Base-by-base conservation (phyloP, 495 filamentous ascomycete genomes). In the Penicillium longicatenatum region DNA sequence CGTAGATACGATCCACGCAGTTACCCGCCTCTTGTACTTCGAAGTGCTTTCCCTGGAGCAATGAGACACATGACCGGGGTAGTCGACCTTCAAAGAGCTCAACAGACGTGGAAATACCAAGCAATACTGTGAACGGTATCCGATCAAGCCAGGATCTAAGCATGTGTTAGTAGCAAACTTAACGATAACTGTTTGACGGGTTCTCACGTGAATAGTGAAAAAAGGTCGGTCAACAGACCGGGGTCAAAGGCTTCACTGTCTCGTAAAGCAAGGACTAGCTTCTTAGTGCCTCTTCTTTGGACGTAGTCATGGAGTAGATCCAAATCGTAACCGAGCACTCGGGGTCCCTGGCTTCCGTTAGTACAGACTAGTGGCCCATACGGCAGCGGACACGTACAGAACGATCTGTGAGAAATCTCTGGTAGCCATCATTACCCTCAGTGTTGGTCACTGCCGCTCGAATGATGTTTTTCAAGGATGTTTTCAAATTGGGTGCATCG, bases 191-290 rank as follows among this genome's bases (percentile, higher is more conserved):
- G 16, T 17, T 17, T 24, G 17, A 24, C 21, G 12, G 42, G 35
- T 19, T 31, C 26, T 46, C 16, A 95, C 89, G 84, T 87, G 48
- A 98, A 83, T 4, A 98, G 73, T 21, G 82, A 82, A 39, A 97
- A 79, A 26, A 96, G 69, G 68, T 97, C 92, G 2, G 83, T 85
- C 30, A 98, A 72, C 26, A 97, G 70, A n/a, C 71, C 77, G 33
- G 81, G 82, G 64, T 97, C 92, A 66, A 98, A 97, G 6, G 89
- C 93, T 71, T 98, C 95, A 57, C 89, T 95, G 67, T 98, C 95
- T 65, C 90, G 86, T 50, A 98, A 86, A 14, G 88, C 86, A 20
- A 98, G 69, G 8, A 93, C 78, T 30, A 96, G 78, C 55, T 86
- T 84, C 33, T 81, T 74, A 24, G 81, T 80, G 9, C 73, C 68